These are phyloP conservation scores for Clitopilus hobsonii DNA, from an alignment of 768 basidiomycete species.

Conservation along the genomic window DNA sequence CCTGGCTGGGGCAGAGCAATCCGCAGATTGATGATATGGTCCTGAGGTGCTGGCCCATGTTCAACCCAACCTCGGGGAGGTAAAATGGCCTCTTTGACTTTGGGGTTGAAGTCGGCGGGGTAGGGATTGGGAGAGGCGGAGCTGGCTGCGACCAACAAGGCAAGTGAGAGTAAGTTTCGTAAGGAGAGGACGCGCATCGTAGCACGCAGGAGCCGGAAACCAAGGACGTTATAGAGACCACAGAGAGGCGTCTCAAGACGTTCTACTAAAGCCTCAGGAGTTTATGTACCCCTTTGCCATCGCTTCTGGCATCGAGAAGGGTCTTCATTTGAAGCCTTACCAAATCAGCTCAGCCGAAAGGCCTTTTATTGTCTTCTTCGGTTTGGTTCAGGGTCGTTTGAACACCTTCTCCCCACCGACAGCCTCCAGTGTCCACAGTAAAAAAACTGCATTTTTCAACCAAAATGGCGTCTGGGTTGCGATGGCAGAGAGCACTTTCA, in stretches of 20 bases:
- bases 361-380: not conserved
- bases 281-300: not conserved
- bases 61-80: slow-evolving; percentile 12
- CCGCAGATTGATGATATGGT: not conserved
- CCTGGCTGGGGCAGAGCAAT: slow-evolving; percentile 3
- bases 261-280: not conserved
- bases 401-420: not conserved
- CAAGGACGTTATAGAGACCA: not conserved
- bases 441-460: not conserved
- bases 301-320: not conserved
- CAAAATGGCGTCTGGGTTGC: too few species aligned
- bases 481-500: too few species aligned
- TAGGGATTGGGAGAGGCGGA: slow-evolving; percentile 14
- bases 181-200: slow-evolving; percentile 8
- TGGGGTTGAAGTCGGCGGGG: slow-evolving; percentile 8
- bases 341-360: not conserved
- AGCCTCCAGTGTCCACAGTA: not conserved
- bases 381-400: not conserved
- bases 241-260: not conserved
- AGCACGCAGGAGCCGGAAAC: not conserved
- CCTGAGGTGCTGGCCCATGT: not conserved
- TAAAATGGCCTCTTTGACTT: slow-evolving; percentile 45
- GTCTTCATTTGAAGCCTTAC: not conserved
- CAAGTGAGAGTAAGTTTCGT: slow-evolving; percentile 13
- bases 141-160: slow-evolving; percentile 16